phyloP scores from a whole-genome alignment of 805 yeast species.

The Yamadazyma akitaensis region DNA sequence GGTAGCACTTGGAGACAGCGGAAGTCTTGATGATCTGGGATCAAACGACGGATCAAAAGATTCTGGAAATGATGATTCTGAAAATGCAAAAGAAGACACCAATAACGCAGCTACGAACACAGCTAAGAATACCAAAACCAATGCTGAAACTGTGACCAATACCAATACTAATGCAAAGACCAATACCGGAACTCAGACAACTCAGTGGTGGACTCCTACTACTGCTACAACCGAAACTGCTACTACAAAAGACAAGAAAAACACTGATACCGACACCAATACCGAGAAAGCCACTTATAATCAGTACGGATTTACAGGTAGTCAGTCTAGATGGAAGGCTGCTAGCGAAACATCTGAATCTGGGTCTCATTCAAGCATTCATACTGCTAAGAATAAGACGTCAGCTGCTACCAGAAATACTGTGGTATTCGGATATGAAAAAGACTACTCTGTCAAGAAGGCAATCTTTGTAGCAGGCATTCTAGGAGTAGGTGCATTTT shows the following conservation, averaged over 20 bases:
- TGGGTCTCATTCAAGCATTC: constrained; percentile 8
- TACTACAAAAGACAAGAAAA: constrained; percentile 7
- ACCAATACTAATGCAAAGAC: constrained; percentile 7
- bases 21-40: constrained; percentile 13
- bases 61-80: constrained; percentile 2
- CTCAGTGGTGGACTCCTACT: constrained; percentile 18
- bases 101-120: constrained; percentile 3
- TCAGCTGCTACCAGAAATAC: constrained; percentile 16
- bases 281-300: constrained; percentile 24
- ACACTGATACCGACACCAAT: constrained; percentile 14
- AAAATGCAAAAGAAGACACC: constrained; percentile 5
- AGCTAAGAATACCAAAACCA: not conserved
- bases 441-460: constrained; percentile 17
- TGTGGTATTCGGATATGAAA: constrained; percentile 8
- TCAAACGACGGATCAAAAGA: not conserved
- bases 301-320: constrained; percentile 43
- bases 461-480: constrained; percentile 12
- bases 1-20: constrained; percentile 7
- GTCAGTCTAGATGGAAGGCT: constrained; percentile 34
- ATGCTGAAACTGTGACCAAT: constrained; percentile 5
- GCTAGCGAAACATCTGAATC: constrained; percentile 11
- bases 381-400: constrained; percentile 16
- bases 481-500: constrained; percentile 10
- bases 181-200: constrained; percentile 9
- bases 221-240: constrained; percentile 12